These are phyloP conservation scores for Globisporangium nagaii DNA, from an alignment of 352 stramenopile genomes.

Conservation along the genomic window DNA sequence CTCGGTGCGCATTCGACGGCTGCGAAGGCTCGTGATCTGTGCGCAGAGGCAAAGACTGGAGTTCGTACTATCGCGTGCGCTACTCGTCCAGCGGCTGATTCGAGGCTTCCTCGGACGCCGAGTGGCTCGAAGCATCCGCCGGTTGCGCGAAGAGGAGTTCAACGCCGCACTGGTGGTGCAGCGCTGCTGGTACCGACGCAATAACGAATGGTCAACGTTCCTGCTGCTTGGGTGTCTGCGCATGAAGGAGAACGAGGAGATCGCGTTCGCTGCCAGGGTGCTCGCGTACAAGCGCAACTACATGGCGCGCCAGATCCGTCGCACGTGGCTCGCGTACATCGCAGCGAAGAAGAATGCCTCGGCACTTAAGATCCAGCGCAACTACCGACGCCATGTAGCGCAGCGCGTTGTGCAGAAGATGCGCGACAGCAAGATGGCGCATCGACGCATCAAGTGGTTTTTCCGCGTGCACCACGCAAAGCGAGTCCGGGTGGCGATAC, in stretches of 20 bases:
- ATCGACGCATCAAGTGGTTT: slow-evolving; percentile 80
- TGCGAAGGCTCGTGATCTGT: slow-evolving; percentile 53
- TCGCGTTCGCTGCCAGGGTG: slow-evolving; percentile 33
- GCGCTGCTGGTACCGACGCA: slow-evolving; percentile 72
- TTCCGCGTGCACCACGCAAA: slow-evolving; percentile 47
- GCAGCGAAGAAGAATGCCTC: slow-evolving; percentile 16
- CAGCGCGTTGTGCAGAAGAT: slow-evolving; percentile 19
- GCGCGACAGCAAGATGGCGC: slow-evolving; percentile 36
- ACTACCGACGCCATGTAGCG: slow-evolving; percentile 28
- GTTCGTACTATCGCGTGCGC: slow-evolving; percentile 25
- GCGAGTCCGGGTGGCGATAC: slow-evolving; percentile 25
- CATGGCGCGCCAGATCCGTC: slow-evolving; percentile 41
- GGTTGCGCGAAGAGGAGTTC: slow-evolving; percentile 34
- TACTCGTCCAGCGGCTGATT: slow-evolving; percentile 46
- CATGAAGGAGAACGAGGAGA: slow-evolving; percentile 62
- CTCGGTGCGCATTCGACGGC: slow-evolving; percentile 30
- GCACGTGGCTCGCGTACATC: slow-evolving; percentile 28
- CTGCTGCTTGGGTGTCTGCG: slow-evolving; percentile 72
- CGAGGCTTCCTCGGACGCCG: slow-evolving; percentile 51
- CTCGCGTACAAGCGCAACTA: slow-evolving; percentile 33
- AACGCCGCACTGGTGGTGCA: slow-evolving; percentile 66
- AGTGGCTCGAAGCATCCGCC: slow-evolving; percentile 18
- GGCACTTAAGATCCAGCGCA: slow-evolving; percentile 43
- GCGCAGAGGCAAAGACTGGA: slow-evolving; percentile 47
- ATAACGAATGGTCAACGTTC: slow-evolving; percentile 84